These are phyloP conservation scores for Chalaropsis thielavioides DNA, from an alignment of 2,329 filamentous ascomycete species.

Conservation along the genomic window DNA sequence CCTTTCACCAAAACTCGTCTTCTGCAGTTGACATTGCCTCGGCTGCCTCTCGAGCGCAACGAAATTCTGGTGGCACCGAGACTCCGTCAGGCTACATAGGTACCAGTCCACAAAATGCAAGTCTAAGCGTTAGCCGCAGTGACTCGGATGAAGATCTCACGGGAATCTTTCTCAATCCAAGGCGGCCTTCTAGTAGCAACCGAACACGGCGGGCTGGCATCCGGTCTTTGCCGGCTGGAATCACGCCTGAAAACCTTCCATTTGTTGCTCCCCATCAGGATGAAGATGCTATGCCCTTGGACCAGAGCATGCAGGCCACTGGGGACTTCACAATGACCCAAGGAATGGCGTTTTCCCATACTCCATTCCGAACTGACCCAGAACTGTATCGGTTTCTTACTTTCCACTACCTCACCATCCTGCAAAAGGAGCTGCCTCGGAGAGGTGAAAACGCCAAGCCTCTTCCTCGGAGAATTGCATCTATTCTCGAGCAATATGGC, in stretches of 20 bases:
- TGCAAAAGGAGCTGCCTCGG: constrained; percentile 35
- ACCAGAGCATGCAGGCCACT: constrained; percentile 43
- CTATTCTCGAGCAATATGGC: constrained; percentile 43
- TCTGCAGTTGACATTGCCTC: not conserved
- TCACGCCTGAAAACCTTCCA: constrained; percentile 11
- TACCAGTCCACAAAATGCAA: constrained; percentile 35
- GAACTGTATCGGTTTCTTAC: constrained; percentile 43
- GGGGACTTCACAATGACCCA: constrained; percentile 45
- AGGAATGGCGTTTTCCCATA: constrained; percentile 45
- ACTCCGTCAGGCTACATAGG: constrained; percentile 31
- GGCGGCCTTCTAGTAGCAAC: constrained; percentile 1
- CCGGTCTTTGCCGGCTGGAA: constrained; percentile 2
- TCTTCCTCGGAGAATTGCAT: constrained; percentile 33
- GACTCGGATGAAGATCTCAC: constrained; percentile 52
- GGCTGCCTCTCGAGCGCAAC: constrained; percentile 27
- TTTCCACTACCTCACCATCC: constrained; percentile 39
- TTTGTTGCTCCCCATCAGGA: constrained; percentile 28
- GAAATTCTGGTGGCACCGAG: constrained; percentile 25
- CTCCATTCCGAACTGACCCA: constrained; percentile 38
- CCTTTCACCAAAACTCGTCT: not conserved
- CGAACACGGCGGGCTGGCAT: not conserved
- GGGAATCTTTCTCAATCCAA: constrained; percentile 37
- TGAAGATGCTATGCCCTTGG: constrained; percentile 36
- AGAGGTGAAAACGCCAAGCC: constrained; percentile 23
- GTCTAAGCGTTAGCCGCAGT: constrained; percentile 43